phyloP scores from a whole-genome alignment of 371 early-diverging fungal genomes.

The Mortierella sp. region DNA sequence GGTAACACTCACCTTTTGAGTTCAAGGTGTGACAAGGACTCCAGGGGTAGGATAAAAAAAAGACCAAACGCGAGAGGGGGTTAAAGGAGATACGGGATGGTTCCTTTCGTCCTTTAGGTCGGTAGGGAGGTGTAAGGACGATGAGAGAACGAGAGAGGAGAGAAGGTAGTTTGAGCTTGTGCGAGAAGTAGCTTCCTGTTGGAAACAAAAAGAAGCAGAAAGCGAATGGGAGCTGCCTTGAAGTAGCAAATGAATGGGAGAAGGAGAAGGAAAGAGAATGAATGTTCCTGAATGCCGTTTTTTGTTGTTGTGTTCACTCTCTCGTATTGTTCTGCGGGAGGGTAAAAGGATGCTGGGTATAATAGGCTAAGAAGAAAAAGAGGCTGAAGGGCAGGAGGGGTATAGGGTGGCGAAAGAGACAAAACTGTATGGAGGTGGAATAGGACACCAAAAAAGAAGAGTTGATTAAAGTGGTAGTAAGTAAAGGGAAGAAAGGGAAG shows the following conservation, averaged over 20 bases:
- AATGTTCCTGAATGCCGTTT: neutral
- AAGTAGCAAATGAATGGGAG: neutral
- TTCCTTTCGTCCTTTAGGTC: neutral
- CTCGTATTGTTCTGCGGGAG: neutral
- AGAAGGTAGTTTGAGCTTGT: neutral
- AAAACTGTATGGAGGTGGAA: neutral
- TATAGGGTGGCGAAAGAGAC: neutral
- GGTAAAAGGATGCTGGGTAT: neutral
- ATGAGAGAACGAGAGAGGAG: neutral
- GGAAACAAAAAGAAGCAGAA: neutral
- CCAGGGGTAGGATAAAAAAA: neutral
- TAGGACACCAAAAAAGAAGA: neutral
- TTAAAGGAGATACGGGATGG: neutral
- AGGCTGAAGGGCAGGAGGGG: neutral
- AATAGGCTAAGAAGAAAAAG: neutral
- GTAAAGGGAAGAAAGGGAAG: neutral
- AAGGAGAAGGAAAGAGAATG: neutral
- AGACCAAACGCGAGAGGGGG: neutral
- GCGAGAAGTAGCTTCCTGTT: neutral
- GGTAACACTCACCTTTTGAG: neutral
- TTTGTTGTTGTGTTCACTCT: neutral
- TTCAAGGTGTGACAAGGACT: conserved; percentile 21
- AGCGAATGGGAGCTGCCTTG: too few species aligned
- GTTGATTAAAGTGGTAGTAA: neutral
- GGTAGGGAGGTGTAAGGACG: neutral